Evolutionary conservation across 371 early-diverging fungal species (phyloP).

Genomic region (Cokeromyces recurvatus): DNA sequence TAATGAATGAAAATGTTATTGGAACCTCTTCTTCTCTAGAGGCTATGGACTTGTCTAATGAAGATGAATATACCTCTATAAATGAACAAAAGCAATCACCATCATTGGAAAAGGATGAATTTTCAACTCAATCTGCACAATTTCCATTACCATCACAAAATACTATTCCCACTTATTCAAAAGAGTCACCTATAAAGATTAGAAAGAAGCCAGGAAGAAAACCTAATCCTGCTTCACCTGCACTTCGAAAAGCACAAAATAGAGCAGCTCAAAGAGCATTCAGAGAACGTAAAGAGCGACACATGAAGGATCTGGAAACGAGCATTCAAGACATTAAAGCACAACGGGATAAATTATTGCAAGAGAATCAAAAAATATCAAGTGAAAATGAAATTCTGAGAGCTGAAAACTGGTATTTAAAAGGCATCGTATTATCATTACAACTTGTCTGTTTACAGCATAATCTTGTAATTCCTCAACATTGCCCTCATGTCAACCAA

Average conservation of each 20-base stretch:
- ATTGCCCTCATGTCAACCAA: constrained; percentile 32
- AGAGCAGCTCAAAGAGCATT: constrained; percentile 77
- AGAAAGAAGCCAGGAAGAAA: constrained; percentile 80
- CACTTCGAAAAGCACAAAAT: constrained; percentile 74
- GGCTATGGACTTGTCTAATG: constrained; percentile 17
- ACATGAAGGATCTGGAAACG: constrained; percentile 60
- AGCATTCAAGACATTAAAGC: constrained; percentile 56
- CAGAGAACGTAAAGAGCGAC: constrained; percentile 72
- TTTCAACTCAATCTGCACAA: too few relatives aligned
- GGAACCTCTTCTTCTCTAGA: constrained; percentile 19
- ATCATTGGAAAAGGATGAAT: too few relatives aligned
- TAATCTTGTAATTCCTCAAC: constrained; percentile 33
- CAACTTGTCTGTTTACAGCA: constrained; percentile 41
- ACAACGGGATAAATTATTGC: constrained; percentile 32
- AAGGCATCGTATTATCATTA: constrained; percentile 47
- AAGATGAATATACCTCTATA: too few relatives aligned
- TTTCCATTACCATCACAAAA: too few relatives aligned
- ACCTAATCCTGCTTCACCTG: constrained; percentile 65
- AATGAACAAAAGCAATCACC: too few relatives aligned
- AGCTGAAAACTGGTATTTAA: constrained; percentile 57
- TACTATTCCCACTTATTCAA: too few relatives aligned
- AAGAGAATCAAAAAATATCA: constrained; percentile 50
- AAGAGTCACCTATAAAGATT: constrained; percentile 13
- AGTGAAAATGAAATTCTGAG: constrained; percentile 45
- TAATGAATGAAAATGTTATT: constrained; percentile 13